phyloP scores from a whole-genome alignment of 768 basidiomycete genomes.

The Cystobasidium ongulense region DNA sequence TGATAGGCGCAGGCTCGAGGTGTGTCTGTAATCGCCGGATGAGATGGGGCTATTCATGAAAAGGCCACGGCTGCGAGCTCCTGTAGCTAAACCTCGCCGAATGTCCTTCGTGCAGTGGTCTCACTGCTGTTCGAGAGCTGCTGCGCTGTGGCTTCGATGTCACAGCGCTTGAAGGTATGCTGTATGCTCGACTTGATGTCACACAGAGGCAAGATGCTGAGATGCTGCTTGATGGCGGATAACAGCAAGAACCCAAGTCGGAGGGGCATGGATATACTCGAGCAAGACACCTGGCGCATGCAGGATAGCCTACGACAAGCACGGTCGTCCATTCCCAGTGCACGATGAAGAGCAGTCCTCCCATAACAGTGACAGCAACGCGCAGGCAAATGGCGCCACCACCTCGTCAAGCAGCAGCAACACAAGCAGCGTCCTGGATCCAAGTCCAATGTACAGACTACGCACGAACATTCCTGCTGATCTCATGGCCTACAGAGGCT shows the following conservation, averaged over 20 bases:
- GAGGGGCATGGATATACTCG: slow-evolving; percentile 29
- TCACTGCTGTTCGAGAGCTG: slow-evolving; percentile 19
- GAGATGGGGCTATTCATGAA: neutral
- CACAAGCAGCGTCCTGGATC: slow-evolving; percentile 1
- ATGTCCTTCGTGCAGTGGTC: neutral
- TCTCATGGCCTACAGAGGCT: neutral
- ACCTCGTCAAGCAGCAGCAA: neutral
- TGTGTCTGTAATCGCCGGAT: neutral
- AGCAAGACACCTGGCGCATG: slow-evolving; percentile 6
- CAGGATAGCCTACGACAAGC: slow-evolving; percentile 12
- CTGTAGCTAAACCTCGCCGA: neutral
- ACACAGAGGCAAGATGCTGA: neutral
- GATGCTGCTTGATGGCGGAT: neutral
- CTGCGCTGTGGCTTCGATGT: slow-evolving; percentile 9
- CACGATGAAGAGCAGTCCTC: neutral
- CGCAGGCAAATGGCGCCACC: neutral
- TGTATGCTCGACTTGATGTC: neutral
- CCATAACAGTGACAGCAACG: neutral
- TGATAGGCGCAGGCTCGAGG: slow-evolving; percentile 25
- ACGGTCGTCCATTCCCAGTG: slow-evolving; percentile 11
- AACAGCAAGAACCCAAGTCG: slow-evolving; percentile 22
- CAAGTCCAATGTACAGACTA: slow-evolving; percentile 36
- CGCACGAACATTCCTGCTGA: slow-evolving; percentile 35
- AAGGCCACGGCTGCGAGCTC: no score
- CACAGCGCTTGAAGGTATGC: slow-evolving; percentile 11